Conservation (phyloP, 305 asterid species). For the Fraxinus floribunda region DNA sequence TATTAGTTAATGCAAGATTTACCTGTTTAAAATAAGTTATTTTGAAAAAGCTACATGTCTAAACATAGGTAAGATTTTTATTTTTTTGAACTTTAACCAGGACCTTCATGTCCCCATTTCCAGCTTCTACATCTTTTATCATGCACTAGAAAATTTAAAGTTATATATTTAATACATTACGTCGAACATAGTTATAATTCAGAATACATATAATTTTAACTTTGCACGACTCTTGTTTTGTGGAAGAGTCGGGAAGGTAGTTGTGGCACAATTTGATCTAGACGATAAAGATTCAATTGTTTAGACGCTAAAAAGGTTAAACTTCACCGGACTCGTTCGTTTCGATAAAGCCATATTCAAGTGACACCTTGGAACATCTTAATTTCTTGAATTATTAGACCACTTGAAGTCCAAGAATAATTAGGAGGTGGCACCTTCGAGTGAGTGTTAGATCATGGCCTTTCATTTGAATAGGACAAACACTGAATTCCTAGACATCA, state of each 20-base stretch:
- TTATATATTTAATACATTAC: background rate
- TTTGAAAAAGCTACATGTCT: background rate
- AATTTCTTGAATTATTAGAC: background rate
- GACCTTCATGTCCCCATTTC: conserved; percentile 18
- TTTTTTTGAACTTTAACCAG: background rate
- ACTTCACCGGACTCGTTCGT: background rate
- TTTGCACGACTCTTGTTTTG: background rate
- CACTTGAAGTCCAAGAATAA: background rate
- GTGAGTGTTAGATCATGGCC: background rate
- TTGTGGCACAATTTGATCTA: background rate
- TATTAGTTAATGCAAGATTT: background rate
- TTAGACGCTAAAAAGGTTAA: background rate
- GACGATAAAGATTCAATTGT: background rate
- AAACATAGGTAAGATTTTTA: background rate
- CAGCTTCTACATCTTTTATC: background rate
- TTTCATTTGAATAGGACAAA: background rate
- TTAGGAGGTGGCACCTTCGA: background rate
- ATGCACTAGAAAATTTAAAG: background rate
- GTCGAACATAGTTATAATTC: background rate
- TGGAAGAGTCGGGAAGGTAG: background rate
- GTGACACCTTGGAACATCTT: background rate
- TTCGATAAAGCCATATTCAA: background rate
- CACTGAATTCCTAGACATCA: background rate
- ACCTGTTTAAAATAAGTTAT: background rate
- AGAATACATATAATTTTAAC: background rate